phyloP scores from a whole-genome alignment of 495 filamentous ascomycete genomes.

The Hyaloscypha bicolor region DNA sequence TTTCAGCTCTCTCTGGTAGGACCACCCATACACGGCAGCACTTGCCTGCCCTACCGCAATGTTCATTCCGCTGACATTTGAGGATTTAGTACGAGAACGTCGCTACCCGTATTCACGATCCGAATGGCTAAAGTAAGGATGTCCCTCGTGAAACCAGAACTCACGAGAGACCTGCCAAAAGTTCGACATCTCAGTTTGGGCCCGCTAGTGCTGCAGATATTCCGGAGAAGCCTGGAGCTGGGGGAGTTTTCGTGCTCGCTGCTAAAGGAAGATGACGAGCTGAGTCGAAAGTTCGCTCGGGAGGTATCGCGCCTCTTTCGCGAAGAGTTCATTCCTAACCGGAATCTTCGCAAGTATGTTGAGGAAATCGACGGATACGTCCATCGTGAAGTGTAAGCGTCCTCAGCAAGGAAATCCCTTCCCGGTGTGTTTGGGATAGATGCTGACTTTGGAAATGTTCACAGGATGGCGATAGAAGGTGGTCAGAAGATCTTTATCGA shows the following conservation, averaged over 20 bases:
- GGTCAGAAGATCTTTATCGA: background rate
- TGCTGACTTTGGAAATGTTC: background rate
- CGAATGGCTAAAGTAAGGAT: background rate
- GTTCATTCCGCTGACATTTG: background rate
- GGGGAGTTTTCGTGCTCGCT: conserved; percentile 2
- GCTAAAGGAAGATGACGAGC: conserved; percentile 6
- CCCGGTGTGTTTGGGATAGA: background rate
- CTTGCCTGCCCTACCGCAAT: background rate
- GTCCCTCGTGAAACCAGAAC: background rate
- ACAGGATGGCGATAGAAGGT: background rate
- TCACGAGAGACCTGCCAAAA: conserved; percentile 4
- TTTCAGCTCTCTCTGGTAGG: background rate
- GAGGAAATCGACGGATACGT: conserved; percentile 8
- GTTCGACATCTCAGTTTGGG: conserved; percentile 1
- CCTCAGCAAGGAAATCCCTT: background rate
- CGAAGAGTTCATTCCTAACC: conserved; percentile 11
- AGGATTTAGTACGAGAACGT: background rate
- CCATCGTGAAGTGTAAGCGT: background rate
- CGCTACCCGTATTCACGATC: conserved; percentile 1
- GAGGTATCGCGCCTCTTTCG: background rate
- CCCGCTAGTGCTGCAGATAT: conserved; percentile 1
- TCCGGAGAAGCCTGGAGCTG: background rate
- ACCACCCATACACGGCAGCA: background rate
- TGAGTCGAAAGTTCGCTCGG: conserved; percentile 3
- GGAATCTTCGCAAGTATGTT: conserved; percentile 5